These are phyloP conservation scores for Rhododendron mucronatum DNA, from an alignment of 148 eudicot species.

Conservation along the genomic window DNA sequence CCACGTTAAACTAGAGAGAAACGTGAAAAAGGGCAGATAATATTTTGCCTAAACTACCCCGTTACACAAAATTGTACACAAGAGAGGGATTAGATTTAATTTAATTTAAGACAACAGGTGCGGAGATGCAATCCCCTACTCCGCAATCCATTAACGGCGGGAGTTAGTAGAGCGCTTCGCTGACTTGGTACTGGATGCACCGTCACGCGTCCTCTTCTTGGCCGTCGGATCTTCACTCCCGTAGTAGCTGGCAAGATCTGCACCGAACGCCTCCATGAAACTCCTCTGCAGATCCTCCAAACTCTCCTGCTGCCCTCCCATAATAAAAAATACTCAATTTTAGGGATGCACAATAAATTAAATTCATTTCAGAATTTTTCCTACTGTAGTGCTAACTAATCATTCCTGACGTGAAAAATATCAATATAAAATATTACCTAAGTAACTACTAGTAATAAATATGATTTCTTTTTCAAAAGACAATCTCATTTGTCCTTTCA, in stretches of 20 bases:
- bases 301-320: conserved; percentile 50
- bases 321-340: not conserved
- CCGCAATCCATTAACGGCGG: conserved; percentile 14
- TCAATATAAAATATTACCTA: too few species aligned
- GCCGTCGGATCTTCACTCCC: conserved; percentile 35
- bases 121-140: not conserved
- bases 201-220: conserved; percentile 40
- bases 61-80: not conserved
- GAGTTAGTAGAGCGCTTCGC: conserved; percentile 28
- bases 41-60: not conserved
- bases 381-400: not conserved
- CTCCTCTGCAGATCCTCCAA: conserved; percentile 81
- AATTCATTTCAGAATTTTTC: not conserved
- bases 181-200: conserved; percentile 17
- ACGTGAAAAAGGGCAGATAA: not conserved
- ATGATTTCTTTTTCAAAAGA: too few species aligned
- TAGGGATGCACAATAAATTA: too few species aligned
- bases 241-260: conserved; percentile 50
- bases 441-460: too few species aligned
- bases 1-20: not conserved
- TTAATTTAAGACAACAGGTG: not conserved
- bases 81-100: not conserved
- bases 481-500: too few species aligned
- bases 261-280: conserved; percentile 79
- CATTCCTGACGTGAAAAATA: too few species aligned